These are phyloP conservation scores for Clausena lansium DNA, from an alignment of 345 rosid genomes.

Conservation along the genomic window DNA sequence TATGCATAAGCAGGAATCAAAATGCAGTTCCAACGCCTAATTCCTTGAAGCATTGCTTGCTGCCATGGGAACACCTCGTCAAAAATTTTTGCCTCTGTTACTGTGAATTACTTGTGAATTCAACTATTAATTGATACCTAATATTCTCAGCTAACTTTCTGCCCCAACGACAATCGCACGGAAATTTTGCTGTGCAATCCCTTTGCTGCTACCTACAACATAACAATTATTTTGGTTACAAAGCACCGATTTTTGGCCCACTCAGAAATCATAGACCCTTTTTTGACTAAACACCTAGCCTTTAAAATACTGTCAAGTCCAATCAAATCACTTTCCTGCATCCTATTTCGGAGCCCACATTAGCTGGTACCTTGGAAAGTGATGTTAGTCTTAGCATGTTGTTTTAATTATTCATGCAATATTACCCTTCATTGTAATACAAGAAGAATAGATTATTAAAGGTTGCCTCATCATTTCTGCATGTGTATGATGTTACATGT, in stretches of 20 bases:
- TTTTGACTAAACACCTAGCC: neutral
- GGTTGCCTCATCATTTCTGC: neutral
- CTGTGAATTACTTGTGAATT: neutral
- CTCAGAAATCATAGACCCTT: neutral
- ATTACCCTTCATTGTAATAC: neutral
- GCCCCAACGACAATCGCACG: slow-evolving; percentile 9
- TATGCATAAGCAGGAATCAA: neutral
- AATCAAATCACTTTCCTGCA: slow-evolving; percentile 6
- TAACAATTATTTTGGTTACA: neutral
- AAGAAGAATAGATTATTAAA: neutral
- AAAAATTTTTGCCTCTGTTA: neutral
- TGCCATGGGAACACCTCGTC: neutral
- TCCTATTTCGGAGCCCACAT: neutral
- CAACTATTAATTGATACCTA: neutral
- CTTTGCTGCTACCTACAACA: neutral
- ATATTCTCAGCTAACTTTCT: slow-evolving; percentile 2
- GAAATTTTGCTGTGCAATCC: neutral
- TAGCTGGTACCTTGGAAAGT: slow-evolving; percentile 4
- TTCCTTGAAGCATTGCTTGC: slow-evolving; percentile 12
- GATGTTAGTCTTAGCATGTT: neutral
- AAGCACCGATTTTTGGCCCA: neutral
- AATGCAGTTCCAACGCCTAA: slow-evolving; percentile 3
- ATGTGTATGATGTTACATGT: neutral
- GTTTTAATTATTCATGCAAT: neutral
- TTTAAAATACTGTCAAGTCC: slow-evolving; percentile 13